phyloP scores from a whole-genome alignment of 129 eudicot species.

The Flaveria bidentis region DNA sequence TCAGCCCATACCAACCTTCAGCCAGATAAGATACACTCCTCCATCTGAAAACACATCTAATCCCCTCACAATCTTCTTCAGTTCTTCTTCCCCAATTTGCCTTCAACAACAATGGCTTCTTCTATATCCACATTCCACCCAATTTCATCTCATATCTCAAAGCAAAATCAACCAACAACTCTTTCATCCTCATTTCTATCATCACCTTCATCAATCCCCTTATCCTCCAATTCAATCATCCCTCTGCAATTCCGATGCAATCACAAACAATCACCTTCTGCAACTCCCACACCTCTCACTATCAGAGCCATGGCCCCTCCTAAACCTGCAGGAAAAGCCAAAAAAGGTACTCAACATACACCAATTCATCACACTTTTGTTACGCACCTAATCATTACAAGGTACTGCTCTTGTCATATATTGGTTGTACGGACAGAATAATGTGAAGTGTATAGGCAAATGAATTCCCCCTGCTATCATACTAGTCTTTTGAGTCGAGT shows the following conservation, averaged over 20 bases:
- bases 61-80: constrained; percentile 20
- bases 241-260: constrained; percentile 31
- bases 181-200: constrained; percentile 37
- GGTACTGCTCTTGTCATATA: too few relatives aligned
- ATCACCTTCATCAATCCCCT: constrained; percentile 30
- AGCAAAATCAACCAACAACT: constrained; percentile 24
- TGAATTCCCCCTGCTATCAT: too few relatives aligned
- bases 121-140: constrained; percentile 36
- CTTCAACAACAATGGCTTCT: constrained; percentile 26
- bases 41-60: constrained; percentile 2
- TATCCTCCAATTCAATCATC: constrained; percentile 35
- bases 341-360: constrained; percentile 53
- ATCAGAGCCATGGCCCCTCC: constrained; percentile 93
- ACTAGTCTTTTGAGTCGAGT: too few relatives aligned
- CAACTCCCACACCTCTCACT: constrained; percentile 47
- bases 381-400: too few relatives aligned
- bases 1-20: constrained; percentile 10
- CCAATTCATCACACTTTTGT: too few relatives aligned
- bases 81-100: constrained; percentile 18
- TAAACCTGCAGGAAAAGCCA: constrained; percentile 86
- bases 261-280: constrained; percentile 23
- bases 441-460: too few relatives aligned
- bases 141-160: constrained; percentile 21
- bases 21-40: constrained; percentile 28
- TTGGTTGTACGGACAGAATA: too few relatives aligned